Evolutionary conservation across 805 yeast species (phyloP).

Genomic region (Myxozyma vanderwaltii): DNA sequence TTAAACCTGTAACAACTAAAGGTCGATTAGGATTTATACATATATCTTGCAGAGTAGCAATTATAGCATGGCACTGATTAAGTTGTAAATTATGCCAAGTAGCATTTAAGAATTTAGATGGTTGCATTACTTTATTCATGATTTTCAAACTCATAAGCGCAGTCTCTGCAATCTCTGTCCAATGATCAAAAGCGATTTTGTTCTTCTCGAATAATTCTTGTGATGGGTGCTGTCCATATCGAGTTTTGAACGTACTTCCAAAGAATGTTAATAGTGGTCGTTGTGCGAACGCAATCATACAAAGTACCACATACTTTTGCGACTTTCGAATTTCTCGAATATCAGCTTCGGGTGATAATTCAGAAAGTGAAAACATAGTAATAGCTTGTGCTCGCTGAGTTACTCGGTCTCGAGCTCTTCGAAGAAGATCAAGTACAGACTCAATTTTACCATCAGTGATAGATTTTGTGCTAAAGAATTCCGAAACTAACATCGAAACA

Average conservation of each 20-base stretch:
- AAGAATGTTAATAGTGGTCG: not conserved
- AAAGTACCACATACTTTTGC: not conserved
- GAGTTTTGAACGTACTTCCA: not conserved
- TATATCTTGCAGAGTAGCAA: not conserved
- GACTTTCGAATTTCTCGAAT: not conserved
- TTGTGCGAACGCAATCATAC: conserved; percentile 2
- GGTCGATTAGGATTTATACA: conserved; percentile 2
- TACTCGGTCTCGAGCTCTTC: not conserved
- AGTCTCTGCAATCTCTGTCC: not conserved
- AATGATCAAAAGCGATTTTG: not conserved
- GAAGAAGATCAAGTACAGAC: not conserved
- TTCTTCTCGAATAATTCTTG: not conserved
- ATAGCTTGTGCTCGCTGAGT: not conserved
- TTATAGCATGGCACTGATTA: conserved; percentile 7
- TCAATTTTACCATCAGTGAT: not conserved
- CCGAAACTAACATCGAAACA: not conserved
- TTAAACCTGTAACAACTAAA: not conserved
- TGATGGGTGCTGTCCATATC: not conserved
- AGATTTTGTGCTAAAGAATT: not conserved
- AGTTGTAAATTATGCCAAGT: conserved; percentile 8
- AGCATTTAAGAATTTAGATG: not conserved
- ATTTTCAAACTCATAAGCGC: not conserved
- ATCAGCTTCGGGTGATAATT: not conserved
- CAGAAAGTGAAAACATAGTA: not conserved
- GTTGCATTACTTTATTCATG: not conserved